Conservation (phyloP, 768 basidiomycete species). For the Xerocomellus intermedius region DNA sequence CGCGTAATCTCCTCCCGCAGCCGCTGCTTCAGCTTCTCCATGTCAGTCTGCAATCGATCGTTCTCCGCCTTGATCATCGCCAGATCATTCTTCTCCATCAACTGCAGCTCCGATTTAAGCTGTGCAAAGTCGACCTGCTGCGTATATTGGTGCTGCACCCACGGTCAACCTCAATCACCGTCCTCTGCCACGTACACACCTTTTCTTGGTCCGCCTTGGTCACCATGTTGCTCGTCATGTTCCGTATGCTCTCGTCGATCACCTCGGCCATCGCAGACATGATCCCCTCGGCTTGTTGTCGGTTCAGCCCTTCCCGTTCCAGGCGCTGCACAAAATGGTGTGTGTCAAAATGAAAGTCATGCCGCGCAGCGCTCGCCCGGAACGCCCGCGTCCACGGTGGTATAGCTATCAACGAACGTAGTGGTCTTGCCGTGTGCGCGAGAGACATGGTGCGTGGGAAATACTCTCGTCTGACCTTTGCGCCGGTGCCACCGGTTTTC, state of each 20-base stretch:
- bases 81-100: constrained; percentile 96
- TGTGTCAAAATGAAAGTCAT: constrained; percentile 88
- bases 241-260: constrained; percentile 93
- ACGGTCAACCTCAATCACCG: constrained; percentile 3
- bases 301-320: constrained; percentile 83
- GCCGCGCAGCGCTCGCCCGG: constrained; percentile 26
- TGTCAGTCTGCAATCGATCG: constrained; percentile 86
- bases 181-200: constrained; percentile 42
- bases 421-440: constrained; percentile 1
- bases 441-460: constrained; percentile 26
- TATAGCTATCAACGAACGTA: background rate
- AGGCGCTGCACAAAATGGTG: constrained; percentile 92
- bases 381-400: constrained; percentile 21
- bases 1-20: constrained; percentile 88
- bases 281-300: constrained; percentile 93
- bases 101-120: constrained; percentile 92
- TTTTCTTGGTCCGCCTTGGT: constrained; percentile 96
- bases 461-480: too few relatives aligned
- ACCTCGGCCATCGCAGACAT: constrained; percentile 97
- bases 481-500: too few relatives aligned
- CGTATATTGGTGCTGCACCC: constrained; percentile 77
- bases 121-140: constrained; percentile 97
- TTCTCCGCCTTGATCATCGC: constrained; percentile 95
- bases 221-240: constrained; percentile 96
- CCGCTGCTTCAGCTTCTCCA: constrained; percentile 93